phyloP scores from a whole-genome alignment of 202 grass and related monocot genomes.

The Setaria viridis region DNA sequence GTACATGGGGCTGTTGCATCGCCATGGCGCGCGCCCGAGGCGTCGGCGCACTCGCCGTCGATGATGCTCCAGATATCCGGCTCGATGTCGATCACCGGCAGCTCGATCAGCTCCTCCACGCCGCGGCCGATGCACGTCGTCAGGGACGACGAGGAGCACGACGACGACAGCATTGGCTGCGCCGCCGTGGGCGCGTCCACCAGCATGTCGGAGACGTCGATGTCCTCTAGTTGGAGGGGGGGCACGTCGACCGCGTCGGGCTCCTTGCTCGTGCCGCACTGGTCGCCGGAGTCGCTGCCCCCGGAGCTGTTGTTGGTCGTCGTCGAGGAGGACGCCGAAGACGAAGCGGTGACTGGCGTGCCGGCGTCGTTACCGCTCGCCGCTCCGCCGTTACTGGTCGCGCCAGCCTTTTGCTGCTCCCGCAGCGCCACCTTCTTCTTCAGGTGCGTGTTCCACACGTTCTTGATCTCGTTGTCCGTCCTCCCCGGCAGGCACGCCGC shows the following conservation, averaged over 20 bases:
- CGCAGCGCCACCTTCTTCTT: slow-evolving; percentile 56
- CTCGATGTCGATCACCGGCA: slow-evolving; percentile 56
- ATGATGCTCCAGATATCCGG: slow-evolving; percentile 60
- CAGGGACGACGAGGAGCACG: slow-evolving; percentile 56
- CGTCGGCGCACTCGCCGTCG: slow-evolving; percentile 28
- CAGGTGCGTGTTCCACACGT: slow-evolving; percentile 80
- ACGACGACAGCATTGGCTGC: slow-evolving; percentile 42
- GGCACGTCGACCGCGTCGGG: neutral
- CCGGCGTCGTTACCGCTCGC: neutral
- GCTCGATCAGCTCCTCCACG: slow-evolving; percentile 44
- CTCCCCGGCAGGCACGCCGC: slow-evolving; percentile 68
- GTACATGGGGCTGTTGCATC: slow-evolving; percentile 49
- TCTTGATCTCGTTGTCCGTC: slow-evolving; percentile 82
- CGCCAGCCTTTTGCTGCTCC: slow-evolving; percentile 14
- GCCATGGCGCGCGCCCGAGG: neutral
- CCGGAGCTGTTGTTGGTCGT: slow-evolving; percentile 36
- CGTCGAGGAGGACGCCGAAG: slow-evolving; percentile 46
- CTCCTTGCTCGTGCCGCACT: slow-evolving; percentile 52
- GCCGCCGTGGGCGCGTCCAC: slow-evolving; percentile 18
- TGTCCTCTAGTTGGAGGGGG: neutral
- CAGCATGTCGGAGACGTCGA: slow-evolving; percentile 50
- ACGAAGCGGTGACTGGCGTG: neutral
- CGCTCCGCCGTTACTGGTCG: neutral
- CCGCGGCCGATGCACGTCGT: slow-evolving; percentile 33
- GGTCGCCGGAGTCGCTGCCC: slow-evolving; percentile 39